These are phyloP conservation scores for Russula emetica DNA, from an alignment of 768 basidiomycete genomes.

Conservation along the genomic window DNA sequence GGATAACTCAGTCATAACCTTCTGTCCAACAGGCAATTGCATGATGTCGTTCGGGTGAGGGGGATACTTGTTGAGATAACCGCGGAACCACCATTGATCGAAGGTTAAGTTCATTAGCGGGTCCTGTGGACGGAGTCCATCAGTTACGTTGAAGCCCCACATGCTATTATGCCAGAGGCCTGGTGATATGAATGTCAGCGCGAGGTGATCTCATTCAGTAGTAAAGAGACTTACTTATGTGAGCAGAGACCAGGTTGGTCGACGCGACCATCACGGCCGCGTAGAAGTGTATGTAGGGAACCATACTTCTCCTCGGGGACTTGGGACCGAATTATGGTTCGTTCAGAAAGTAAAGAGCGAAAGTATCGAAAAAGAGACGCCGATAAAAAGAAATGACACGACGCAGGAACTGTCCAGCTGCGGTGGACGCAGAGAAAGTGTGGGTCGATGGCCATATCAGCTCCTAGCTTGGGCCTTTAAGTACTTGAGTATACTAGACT, in stretches of 20 bases:
- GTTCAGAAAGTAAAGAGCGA: not conserved
- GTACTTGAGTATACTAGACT: not conserved
- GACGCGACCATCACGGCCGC: not conserved
- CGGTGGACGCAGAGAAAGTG: not conserved
- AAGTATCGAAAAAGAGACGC: slow-evolving; percentile 3
- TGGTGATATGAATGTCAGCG: slow-evolving; percentile 13
- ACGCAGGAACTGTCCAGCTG: not conserved
- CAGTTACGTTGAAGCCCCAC: slow-evolving; percentile 41
- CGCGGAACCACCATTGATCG: slow-evolving; percentile 39
- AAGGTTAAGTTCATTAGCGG: slow-evolving; percentile 36
- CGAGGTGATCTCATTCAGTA: not conserved
- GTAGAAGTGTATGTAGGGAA: not conserved
- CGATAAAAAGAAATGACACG: not conserved
- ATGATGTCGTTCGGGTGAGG: slow-evolving; percentile 35
- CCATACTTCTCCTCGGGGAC: not conserved
- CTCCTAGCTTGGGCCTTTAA: not conserved
- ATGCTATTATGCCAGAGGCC: slow-evolving; percentile 32
- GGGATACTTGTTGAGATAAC: slow-evolving; percentile 34
- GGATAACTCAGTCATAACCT: slow-evolving; percentile 29
- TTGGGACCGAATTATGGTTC: not conserved
- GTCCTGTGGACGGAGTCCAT: slow-evolving; percentile 37
- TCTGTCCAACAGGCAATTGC: slow-evolving; percentile 35
- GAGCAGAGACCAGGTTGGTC: slow-evolving; percentile 10
- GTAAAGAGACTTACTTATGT: not conserved
- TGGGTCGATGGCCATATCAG: not conserved